phyloP scores from a whole-genome alignment of 2,329 filamentous ascomycete genomes.

The Colletotrichum coccodes region DNA sequence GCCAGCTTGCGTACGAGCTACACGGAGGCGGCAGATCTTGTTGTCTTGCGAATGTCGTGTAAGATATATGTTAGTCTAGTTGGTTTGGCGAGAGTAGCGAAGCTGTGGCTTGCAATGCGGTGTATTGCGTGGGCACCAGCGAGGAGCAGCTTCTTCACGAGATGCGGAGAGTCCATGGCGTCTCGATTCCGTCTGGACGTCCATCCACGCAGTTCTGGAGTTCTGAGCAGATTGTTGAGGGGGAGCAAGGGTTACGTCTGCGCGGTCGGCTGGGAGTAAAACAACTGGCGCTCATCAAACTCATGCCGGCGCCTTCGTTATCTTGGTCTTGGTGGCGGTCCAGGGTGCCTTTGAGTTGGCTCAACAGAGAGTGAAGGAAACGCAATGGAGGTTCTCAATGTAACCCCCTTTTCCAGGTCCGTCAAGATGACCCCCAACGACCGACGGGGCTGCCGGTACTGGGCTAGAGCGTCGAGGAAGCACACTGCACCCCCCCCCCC shows the following conservation, averaged over 20 bases:
- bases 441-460: not conserved
- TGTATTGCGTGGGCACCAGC: not conserved
- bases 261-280: not conserved
- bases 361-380: not conserved
- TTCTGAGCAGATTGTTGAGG: conserved; percentile 6
- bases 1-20: not conserved
- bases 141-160: conserved; percentile 7
- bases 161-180: conserved; percentile 16
- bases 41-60: not conserved
- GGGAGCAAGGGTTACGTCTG: not conserved
- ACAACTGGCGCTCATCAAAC: not conserved
- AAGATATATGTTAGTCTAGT: conserved; percentile 7
- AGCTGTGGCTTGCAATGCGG: not conserved
- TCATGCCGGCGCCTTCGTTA: not conserved
- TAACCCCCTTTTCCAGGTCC: not conserved
- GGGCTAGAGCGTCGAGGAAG: not conserved
- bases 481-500: not conserved
- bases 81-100: not conserved
- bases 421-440: not conserved
- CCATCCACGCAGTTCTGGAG: not conserved
- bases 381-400: not conserved
- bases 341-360: not conserved
- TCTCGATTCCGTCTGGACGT: not conserved
- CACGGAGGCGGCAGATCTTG: not conserved
- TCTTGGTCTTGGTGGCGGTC: not conserved